Base-by-base conservation (phyloP, 2,329 filamentous ascomycete genomes). In the Hymenoscyphus scutula region DNA sequence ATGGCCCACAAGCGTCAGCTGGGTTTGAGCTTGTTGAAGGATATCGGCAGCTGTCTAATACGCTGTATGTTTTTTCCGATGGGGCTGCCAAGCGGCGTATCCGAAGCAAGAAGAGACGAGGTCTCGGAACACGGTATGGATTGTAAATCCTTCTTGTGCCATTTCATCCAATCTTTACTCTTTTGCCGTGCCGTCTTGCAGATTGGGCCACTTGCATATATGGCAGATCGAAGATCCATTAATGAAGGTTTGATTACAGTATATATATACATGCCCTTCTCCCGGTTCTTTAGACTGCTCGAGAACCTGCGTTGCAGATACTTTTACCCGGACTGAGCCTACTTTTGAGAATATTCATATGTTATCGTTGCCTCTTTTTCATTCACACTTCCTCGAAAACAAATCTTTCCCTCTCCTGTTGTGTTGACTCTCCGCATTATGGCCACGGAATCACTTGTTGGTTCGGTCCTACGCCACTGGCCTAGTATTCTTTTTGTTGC, bases 391-490 rank as follows among this genome's bases (percentile, higher is more conserved):
- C 13, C 7, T 30, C 8, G n/a, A 51, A n/a, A n/a, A 6, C 30
- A 34, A 56, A 29, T 8, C 8, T 11, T n/a, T 38, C 6, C 29
- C 17, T 48, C 19, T 30, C 53, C 45, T 51, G 19, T 15, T 41
- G 11, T 45, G 8, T 17, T 15, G 8, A 5, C 29, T 32, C 48
- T 51, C 19, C 38, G 37, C 63, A 61, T 45, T n/a, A 70, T 71
- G 69, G 62, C 63, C 45, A 48, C 60, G 23, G 65, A 69, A 56
- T 60, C 65, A 2, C 15, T 71, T n/a, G 8, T 69, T 10, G 53
- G 59, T 25, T 34, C 64, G 27, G 51, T 70, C 17, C 45, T 68
- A 4, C 54, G 62, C 10, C 76, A 83, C 71, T 84, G 81, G 81
- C 72, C 76, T 8, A 66, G 74, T 3, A 72, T 79, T 27, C 60